phyloP scores from a whole-genome alignment of 164 flowering plant genomes.

The Dillenia turbinata region DNA sequence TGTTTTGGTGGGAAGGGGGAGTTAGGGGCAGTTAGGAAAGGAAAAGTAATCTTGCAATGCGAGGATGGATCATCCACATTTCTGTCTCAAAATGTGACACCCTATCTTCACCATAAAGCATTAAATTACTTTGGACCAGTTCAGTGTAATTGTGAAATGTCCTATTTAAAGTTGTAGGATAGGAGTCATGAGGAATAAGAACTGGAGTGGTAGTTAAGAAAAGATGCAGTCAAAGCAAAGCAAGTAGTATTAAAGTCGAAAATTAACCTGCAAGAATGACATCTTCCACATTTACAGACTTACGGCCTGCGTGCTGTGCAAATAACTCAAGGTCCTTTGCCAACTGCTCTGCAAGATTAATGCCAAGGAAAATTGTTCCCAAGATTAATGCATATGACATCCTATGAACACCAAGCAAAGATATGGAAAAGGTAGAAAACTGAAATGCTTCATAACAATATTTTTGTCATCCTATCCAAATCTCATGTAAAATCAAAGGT shows the following conservation, averaged over 20 bases:
- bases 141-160: neutral
- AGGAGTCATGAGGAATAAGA: neutral
- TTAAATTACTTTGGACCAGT: too few relatives aligned
- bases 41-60: too few relatives aligned
- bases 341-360: constrained; percentile 51
- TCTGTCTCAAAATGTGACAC: too few relatives aligned
- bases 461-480: too few relatives aligned
- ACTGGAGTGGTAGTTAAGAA: neutral
- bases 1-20: too few relatives aligned
- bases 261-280: constrained; percentile 64
- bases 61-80: too few relatives aligned
- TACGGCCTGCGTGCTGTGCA: constrained; percentile 85
- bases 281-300: constrained; percentile 73
- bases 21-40: too few relatives aligned
- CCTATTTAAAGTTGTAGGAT: neutral
- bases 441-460: too few relatives aligned
- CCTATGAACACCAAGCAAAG: neutral
- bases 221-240: neutral
- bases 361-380: constrained; percentile 4
- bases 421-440: too few relatives aligned
- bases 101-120: too few relatives aligned
- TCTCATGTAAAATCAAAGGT: neutral
- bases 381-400: constrained; percentile 2
- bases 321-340: constrained; percentile 82
- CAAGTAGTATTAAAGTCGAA: neutral